phyloP scores from a whole-genome alignment of 2,329 filamentous ascomycete genomes.

The Aspergillus latus region DNA sequence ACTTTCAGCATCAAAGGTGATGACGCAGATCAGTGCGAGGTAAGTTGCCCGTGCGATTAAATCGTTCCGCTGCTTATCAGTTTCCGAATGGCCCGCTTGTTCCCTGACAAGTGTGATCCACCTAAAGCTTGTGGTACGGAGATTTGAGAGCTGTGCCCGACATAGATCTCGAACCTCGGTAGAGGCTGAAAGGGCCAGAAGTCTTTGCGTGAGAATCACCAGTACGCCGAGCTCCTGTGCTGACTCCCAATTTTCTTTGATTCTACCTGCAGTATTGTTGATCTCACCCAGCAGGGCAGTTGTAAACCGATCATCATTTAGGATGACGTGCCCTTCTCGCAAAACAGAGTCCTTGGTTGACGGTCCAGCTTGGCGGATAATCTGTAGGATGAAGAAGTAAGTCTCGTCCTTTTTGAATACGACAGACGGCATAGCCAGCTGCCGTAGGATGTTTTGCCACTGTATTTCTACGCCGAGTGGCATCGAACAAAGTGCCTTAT shows the following conservation, averaged over 20 bases:
- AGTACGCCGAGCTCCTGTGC: slow-evolving; percentile 43
- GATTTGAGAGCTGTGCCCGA: slow-evolving; percentile 32
- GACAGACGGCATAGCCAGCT: slow-evolving; percentile 50
- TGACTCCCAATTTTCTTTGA: slow-evolving; percentile 56
- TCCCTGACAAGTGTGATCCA: slow-evolving; percentile 43
- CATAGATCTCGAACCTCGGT: slow-evolving; percentile 22
- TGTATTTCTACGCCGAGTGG: slow-evolving; percentile 51
- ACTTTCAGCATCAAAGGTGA: slow-evolving; percentile 50
- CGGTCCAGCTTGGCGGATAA: slow-evolving; percentile 51
- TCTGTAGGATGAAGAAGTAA: slow-evolving; percentile 50
- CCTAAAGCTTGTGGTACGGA: slow-evolving; percentile 36
- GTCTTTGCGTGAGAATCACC: slow-evolving; percentile 42
- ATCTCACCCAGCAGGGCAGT: slow-evolving; percentile 36
- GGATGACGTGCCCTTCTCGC: slow-evolving; percentile 26
- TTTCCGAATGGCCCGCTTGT: slow-evolving; percentile 23
- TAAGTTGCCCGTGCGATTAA: slow-evolving; percentile 40
- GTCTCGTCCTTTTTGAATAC: slow-evolving; percentile 55
- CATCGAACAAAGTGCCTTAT: slow-evolving; percentile 52
- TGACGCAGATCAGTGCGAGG: slow-evolving; percentile 44
- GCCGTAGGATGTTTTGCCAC: slow-evolving; percentile 57
- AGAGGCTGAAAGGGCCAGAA: slow-evolving; percentile 43
- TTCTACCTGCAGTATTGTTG: slow-evolving; percentile 28
- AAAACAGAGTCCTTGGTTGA: not conserved
- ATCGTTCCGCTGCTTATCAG: slow-evolving; percentile 23
- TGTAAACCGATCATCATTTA: slow-evolving; percentile 27